phyloP scores from a whole-genome alignment of 2,329 filamentous ascomycete species.

The Fusarium sp. region DNA sequence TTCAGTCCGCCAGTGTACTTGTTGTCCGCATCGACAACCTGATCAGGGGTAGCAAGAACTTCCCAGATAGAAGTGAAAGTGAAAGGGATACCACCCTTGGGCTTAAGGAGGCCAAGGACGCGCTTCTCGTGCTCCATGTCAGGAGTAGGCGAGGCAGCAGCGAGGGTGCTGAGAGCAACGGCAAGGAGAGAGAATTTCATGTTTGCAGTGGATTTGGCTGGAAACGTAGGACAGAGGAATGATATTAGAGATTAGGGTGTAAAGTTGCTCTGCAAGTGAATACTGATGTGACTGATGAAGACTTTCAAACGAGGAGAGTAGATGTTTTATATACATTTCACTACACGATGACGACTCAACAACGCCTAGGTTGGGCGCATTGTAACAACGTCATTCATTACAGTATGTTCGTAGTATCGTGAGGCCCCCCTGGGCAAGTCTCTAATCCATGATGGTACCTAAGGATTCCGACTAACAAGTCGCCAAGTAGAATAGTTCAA shows the following conservation, averaged over 20 bases:
- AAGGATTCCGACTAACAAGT: neutral
- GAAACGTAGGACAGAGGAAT: neutral
- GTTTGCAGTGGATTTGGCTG: slow-evolving; percentile 1
- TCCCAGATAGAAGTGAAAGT: slow-evolving; percentile 60
- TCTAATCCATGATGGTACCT: slow-evolving; percentile 1
- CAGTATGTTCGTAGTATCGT: slow-evolving; percentile 1
- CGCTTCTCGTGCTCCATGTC: slow-evolving; percentile 32
- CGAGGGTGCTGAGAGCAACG: slow-evolving; percentile 34
- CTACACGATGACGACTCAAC: neutral
- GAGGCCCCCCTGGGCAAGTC: neutral
- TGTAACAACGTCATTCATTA: slow-evolving; percentile 27
- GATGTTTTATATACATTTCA: slow-evolving; percentile 21
- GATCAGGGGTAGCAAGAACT: slow-evolving; percentile 57
- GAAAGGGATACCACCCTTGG: slow-evolving; percentile 38
- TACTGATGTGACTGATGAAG: neutral
- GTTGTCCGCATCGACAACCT: slow-evolving; percentile 57
- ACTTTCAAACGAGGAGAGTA: neutral
- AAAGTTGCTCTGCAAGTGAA: neutral
- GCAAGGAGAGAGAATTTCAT: slow-evolving; percentile 41
- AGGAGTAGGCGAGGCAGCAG: slow-evolving; percentile 35
- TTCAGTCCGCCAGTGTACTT: slow-evolving; percentile 51
- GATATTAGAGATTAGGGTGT: neutral
- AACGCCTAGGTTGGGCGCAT: neutral
- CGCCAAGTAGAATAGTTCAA: slow-evolving; percentile 19
- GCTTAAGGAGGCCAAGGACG: slow-evolving; percentile 28